Percentiles rank a stretch among this genome's conserved stretches.
Conservation (phyloP, 2,329 filamentous ascomycete genomes). For the Phialophora verrucosa region DNA sequence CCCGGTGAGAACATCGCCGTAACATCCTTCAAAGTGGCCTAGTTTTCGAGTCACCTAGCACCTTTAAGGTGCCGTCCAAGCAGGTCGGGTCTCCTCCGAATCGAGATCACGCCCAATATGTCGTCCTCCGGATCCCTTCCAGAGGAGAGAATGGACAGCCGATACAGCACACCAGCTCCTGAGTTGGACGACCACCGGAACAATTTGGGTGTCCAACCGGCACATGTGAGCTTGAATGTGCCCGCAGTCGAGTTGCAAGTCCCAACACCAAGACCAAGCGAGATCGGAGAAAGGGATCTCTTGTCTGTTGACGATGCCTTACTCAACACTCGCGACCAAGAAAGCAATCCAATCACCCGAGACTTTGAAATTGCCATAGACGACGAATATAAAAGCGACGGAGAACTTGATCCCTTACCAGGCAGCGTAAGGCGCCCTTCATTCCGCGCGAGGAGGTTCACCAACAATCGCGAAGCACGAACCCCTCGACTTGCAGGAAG, state of each 20-base stretch:
- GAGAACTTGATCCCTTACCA: slow-evolving; percentile 45
- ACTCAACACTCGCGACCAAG: slow-evolving; percentile 25
- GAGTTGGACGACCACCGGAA: slow-evolving; percentile 84
- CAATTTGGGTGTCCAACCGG: slow-evolving; percentile 37
- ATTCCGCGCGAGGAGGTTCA: slow-evolving; percentile 30
- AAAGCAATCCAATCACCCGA: slow-evolving; percentile 58
- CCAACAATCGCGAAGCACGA: slow-evolving; percentile 37
- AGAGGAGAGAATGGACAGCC: slow-evolving; percentile 66
- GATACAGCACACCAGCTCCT: slow-evolving; percentile 67
- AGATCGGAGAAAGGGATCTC: slow-evolving; percentile 45
- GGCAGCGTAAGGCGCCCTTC: slow-evolving; percentile 47
- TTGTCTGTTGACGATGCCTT: slow-evolving; percentile 47
- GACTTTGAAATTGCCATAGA: slow-evolving; percentile 87
- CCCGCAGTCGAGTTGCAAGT: slow-evolving; percentile 37
- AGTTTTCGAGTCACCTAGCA: slow-evolving; percentile 14
- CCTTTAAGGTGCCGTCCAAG: slow-evolving; percentile 18
- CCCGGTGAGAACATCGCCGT: slow-evolving; percentile 16
- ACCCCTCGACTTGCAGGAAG: slow-evolving; percentile 41
- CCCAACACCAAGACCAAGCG: slow-evolving; percentile 42
- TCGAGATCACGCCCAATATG: slow-evolving; percentile 42
- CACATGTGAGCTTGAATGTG: slow-evolving; percentile 61
- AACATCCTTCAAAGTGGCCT: slow-evolving; percentile 25
- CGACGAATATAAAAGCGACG: slow-evolving; percentile 68
- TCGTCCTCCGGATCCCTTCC: slow-evolving; percentile 59
- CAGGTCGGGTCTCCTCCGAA: slow-evolving; percentile 8